These are phyloP conservation scores for Lactarius quietus DNA, from an alignment of 768 basidiomycete species.

Conservation along the genomic window DNA sequence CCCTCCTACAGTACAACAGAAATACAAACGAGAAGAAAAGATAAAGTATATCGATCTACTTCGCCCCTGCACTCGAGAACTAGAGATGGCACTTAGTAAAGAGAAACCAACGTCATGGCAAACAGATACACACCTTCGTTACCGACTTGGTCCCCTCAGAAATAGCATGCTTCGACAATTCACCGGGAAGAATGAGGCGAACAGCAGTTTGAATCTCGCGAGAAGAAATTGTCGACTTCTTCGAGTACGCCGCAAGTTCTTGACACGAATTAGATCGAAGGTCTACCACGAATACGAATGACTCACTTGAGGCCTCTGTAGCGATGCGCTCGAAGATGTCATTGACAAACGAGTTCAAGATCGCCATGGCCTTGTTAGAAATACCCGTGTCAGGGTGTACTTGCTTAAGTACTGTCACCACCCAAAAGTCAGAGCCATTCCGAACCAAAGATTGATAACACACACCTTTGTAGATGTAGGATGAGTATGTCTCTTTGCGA, in stretches of 20 bases:
- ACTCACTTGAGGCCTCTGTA: constrained; percentile 53
- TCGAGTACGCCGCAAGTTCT: constrained; percentile 65
- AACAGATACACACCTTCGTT: constrained; percentile 59
- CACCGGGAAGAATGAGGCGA: constrained; percentile 93
- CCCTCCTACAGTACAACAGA: constrained; percentile 27
- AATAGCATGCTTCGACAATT: constrained; percentile 91
- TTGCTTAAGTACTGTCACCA: constrained; percentile 76
- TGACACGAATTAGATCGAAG: too few relatives aligned
- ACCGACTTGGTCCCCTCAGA: constrained; percentile 94
- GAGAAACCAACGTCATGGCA: neutral
- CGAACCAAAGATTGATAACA: constrained; percentile 24
- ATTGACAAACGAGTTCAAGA: constrained; percentile 94
- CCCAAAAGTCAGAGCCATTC: constrained; percentile 10
- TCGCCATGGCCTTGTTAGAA: constrained; percentile 98
- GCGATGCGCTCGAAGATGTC: constrained; percentile 96
- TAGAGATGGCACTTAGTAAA: constrained; percentile 4
- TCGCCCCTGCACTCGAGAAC: constrained; percentile 33
- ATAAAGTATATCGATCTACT: constrained; percentile 26
- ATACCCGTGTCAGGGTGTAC: constrained; percentile 99
- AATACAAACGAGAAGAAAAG: constrained; percentile 22
- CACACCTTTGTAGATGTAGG: constrained; percentile 86
- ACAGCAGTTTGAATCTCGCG: constrained; percentile 98
- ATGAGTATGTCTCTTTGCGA: constrained; percentile 90
- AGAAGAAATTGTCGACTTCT: constrained; percentile 98
- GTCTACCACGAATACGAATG: too few relatives aligned